Conservation (phyloP, 495 filamentous ascomycete genomes). For the Copromyces sp. region DNA sequence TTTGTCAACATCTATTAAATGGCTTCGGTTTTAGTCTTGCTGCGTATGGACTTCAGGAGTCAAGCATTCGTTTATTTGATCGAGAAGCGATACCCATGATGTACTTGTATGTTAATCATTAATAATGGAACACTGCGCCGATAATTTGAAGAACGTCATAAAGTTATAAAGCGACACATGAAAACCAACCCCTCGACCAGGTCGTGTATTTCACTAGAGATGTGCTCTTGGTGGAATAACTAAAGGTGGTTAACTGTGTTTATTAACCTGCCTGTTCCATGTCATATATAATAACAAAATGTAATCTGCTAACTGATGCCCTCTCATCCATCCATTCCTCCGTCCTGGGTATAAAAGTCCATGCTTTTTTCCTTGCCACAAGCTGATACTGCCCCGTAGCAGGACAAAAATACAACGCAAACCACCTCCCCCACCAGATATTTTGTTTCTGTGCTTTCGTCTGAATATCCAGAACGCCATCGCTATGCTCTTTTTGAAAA, state of each 20-base stretch:
- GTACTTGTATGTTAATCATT: neutral
- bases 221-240: neutral
- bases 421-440: neutral
- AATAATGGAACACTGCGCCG: neutral
- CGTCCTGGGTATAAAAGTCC: neutral
- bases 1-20: neutral
- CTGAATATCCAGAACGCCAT: constrained; percentile 14
- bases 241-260: neutral
- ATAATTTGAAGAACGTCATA: neutral
- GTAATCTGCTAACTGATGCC: neutral
- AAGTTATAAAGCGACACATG: neutral
- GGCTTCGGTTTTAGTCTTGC: neutral
- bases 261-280: neutral
- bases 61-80: neutral
- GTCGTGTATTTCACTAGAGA: neutral
- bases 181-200: too few relatives aligned
- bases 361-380: neutral
- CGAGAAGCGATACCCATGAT: neutral
- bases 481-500: constrained; percentile 16
- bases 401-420: neutral
- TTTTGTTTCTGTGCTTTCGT: neutral
- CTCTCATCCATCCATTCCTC: neutral
- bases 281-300: neutral
- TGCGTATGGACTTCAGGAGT: neutral
- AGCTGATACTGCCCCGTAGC: neutral